Percentiles rank a stretch among this genome's conserved stretches.
Evolutionary conservation across 352 stramenopile species (phyloP).

Genomic region (Phytophthora sansomeana): DNA sequence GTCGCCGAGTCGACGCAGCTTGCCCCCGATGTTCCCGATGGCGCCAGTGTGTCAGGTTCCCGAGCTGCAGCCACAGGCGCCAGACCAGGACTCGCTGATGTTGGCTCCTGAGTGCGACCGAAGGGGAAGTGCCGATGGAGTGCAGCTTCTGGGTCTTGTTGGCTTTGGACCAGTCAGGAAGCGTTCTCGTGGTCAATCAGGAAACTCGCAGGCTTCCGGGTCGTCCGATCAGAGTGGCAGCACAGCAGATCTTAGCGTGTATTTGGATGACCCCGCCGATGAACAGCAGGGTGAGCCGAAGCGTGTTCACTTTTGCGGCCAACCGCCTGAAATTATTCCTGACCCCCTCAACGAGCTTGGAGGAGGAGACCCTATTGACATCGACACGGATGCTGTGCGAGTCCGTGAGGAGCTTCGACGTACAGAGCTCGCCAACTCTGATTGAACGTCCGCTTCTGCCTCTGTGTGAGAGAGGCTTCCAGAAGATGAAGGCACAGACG

Average conservation of each 20-base stretch:
- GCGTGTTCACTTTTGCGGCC: slow-evolving; percentile 58
- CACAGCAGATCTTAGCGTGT: slow-evolving; percentile 53
- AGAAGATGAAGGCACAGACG: slow-evolving; percentile 18
- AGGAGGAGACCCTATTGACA: slow-evolving; percentile 26
- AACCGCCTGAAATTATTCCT: slow-evolving; percentile 56
- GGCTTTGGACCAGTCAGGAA: slow-evolving; percentile 45
- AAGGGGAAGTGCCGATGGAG: slow-evolving; percentile 44
- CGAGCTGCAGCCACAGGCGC: slow-evolving; percentile 28
- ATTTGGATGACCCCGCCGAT: slow-evolving; percentile 39
- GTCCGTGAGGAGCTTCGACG: slow-evolving; percentile 36
- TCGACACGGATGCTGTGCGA: slow-evolving; percentile 22
- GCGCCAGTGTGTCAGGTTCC: slow-evolving; percentile 26
- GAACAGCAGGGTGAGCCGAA: slow-evolving; percentile 52
- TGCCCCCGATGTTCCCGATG: slow-evolving; percentile 62
- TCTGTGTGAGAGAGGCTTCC: slow-evolving; percentile 13
- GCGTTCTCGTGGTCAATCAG: slow-evolving; percentile 59
- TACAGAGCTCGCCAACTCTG: slow-evolving; percentile 39
- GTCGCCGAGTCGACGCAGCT: slow-evolving; percentile 55
- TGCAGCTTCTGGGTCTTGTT: slow-evolving; percentile 40
- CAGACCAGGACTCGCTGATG: slow-evolving; percentile 40
- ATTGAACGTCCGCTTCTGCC: slow-evolving; percentile 29
- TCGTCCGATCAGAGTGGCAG: slow-evolving; percentile 59
- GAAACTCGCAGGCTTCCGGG: slow-evolving; percentile 55
- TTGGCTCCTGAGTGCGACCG: slow-evolving; percentile 31
- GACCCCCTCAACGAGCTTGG: slow-evolving; percentile 17